Evolutionary conservation across 768 basidiomycete species (phyloP), one percentile per base, ranked within the genome.

Genomic region (Coprinopsis sp.): DNA sequence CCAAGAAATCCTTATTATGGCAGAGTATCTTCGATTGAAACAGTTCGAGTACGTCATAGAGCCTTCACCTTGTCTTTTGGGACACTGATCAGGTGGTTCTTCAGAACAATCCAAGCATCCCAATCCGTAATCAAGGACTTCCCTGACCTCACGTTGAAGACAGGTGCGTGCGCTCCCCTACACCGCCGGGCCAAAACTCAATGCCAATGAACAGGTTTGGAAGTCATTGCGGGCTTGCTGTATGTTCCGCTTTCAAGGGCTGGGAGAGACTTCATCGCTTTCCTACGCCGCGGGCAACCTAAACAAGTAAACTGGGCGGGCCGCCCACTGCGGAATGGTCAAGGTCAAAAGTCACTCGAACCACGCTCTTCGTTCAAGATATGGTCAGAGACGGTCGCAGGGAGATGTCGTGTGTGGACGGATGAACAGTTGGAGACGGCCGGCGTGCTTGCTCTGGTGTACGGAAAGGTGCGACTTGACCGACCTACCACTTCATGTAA

Each of bases 341-440:
- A 58, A 7, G 60, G 59, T 33, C 37, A 41, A 55, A 27, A 54
- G 52, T 10, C 58, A 28, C 68, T 92, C 6, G 87, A 91, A 60
- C 88, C 88, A 0, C 73, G 88, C n/a, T 79, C 74, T 45, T 86
- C 83, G 1, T 91, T 91, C 71, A 84, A 81, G 64, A 73, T 73
- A 4, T 92, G 88, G 88, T 79, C 81, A 0, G 85, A 91, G 63
- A 78, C 70, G 1, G 78, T 91, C 12, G 73, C 77, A 6, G 87
- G 87, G 4, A 69, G 80, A 46, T 81, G 76, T 53, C 69, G 84
- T 27, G 69, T 70, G 7, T 92, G 88, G 88, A 81, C 85, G 6
- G 87, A 90, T 46, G 87, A 91, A 58, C 85, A 91, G 58, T 59
- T 90, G 30, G 87, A 90, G 60, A 90, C 87, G 2, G 87, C 86